Evolutionary conservation across 108 stramenopile genomes (phyloP), one percentile per base, ranked within the genome.

Genomic region (Phaeodactylum tricornutum): DNA sequence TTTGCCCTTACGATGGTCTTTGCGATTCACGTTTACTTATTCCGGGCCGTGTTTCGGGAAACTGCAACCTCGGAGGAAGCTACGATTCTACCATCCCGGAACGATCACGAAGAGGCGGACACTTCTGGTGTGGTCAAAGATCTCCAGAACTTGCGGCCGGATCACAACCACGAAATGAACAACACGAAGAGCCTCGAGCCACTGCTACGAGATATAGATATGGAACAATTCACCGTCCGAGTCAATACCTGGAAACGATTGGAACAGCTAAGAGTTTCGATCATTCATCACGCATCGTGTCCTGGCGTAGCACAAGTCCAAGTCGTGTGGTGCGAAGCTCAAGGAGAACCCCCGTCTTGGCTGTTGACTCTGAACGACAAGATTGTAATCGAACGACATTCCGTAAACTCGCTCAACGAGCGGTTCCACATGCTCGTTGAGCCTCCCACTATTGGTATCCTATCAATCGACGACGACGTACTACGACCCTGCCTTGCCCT

Each of bases 401-500:
- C 50, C 9, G 59, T 55, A 7, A 86, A 91, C 53, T 70, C 75
- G 1, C 43, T 91, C 33, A 91, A 91, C 62, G 88, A 86, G 33
- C 67, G 88, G 3, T 91, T 84, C 42, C 61, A 62, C 27, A 65
- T 91, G 4, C 35, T 81, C 20, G 28, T 50, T 15, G 59, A 59
- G 7, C 31, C 34, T 4, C 79, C 84, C 12, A 91, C 88, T 0
- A 19, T 79, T 40, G 88, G 79, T 0, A 81, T 91, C 46, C 41
- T 91, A 28, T 81, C 69, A 53, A 61, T 86, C 3, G 88, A 91
- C 54, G 88, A 91, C 59, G 88, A 91, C 57, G 80, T 85, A 8
- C 21, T 84, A 7, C 64, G 88, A 25, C 84, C 84, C 0, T 91
- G 88, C 56, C 69, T 75, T 25, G 88, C 88, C 1, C 57, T 86